Base-by-base conservation (phyloP, 345 rosid genomes). In the Anacardium occidentale region DNA sequence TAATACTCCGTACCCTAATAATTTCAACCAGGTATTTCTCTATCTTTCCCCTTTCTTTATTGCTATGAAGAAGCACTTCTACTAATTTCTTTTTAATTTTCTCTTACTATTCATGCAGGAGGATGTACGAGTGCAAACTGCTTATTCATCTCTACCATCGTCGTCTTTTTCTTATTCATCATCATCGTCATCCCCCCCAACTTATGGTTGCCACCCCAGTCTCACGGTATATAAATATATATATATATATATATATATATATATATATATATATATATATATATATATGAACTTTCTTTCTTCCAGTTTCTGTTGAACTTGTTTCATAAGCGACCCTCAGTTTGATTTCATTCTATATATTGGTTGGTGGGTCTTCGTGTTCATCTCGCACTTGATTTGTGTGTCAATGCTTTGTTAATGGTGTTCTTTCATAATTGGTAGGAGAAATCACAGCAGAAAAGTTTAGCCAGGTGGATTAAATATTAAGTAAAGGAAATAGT, bases 171-270 rank as follows among this genome's bases (percentile, higher is more conserved):
- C 93, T 17, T 82, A 37, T 37, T 75, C 85, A 65, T 82, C 89
- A 44, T 74, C 89, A 37, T 71, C 89, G 51, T 68, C 89, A 56
- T 68, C 93, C 55, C 77, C 90, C 10, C 72, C 81, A 85, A 85
- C 97, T 66, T 83, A 83, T 84, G 88, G 85, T 65, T 83, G 76
- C 72, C 86, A 81, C 34, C 89, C 91, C 73, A 82, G 76, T 78
- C 75, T 82, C 80, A 79, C 83, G 93, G 97, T 91, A 89, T 58
- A n/a, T n/a, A n/a, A n/a, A n/a, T n/a, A n/a, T n/a, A 76, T 53
- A 37, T 44, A 37, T 53, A 15, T 20, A 76, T 53, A 37, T 44
- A 37, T 53, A 15, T 20, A 76, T 53, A 37, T 44, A 37, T 53
- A 15, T 20, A 76, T 53, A 37, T 44, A 37, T 53, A 15, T 20